Evolutionary conservation across 2,329 filamentous ascomycete genomes (phyloP), one percentile per base, ranked within the genome.

Genomic region (Stemphylium vesicarium): DNA sequence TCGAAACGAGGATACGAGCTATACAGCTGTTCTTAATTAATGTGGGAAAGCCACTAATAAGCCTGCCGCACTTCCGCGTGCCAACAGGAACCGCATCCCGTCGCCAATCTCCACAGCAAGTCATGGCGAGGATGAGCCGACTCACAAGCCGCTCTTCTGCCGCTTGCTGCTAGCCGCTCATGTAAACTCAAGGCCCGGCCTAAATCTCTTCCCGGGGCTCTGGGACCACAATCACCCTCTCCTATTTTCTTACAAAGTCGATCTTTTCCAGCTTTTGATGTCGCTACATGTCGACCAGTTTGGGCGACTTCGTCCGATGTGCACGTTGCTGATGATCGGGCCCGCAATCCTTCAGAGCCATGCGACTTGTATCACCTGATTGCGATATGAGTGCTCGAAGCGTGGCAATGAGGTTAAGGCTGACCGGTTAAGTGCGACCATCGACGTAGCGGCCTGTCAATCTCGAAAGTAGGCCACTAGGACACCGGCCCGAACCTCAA

Each of bases 401-500:
- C 39, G 26, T 9, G 36, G 39, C 33, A 12, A 20, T 13, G 39
- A 31, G 7, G 33, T 9, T 36, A 39, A 33, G 26, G 18, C 33
- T 39, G 39, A n/a, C 39, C 22, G 8, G 26, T 11, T 38, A 26
- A 35, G 12, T 38, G 39, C 51, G 24, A 49, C 50, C 20, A 6
- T 41, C 10, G n/a, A 42, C 26, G 31, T 43, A 37, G 39, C 16
- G 40, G 29, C 16, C 32, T 50, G 48, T 36, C 22, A 43, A 7
- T 0, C 18, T 15, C 39, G 12, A 22, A 46, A 13, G 26, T 22
- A 29, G 10, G 37, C 16, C 40, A 41, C 39, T 50, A 44, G 40
- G 40, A 18, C 4, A 1, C 51, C 45, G 45, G 51, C 39, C 51
- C 45, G 20, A 36, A 18, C 45, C 51, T 26, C 24, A 32, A 35